Evolutionary conservation across 179 eudicot species (phyloP), one percentile per base, ranked within the genome.

Genomic region (Gypsophila paniculata): DNA sequence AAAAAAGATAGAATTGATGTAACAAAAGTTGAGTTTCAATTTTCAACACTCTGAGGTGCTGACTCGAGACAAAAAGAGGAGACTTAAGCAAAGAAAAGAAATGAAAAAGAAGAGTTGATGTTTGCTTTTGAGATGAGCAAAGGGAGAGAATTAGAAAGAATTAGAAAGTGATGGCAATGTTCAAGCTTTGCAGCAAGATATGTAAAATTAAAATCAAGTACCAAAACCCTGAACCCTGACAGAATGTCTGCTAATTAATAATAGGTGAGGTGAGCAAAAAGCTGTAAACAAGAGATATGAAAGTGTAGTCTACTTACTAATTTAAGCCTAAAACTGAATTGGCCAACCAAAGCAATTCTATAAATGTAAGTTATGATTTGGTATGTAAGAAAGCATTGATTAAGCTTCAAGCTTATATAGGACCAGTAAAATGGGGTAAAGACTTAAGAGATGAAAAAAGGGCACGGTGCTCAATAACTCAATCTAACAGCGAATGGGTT

Each of bases 201-300:
- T n/a, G 65, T 59, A 51, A 49, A 21, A 23, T 7, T 25, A 23
- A 49, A 21, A 23, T 7, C 15, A 23, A 21, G 71, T 74, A 70
- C 74, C 72, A 84, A 79, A 85, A 83, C 82, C 87, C 88, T 79
- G 85, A 86, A 87, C 88, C 90, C 73, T 69, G 13, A 61, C 9
- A 80, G n/a, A 53, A 51, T 61, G 17, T 69, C 39, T 4, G 57
- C 39, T 22, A 53, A 65, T 49, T 48, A 57, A 53, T 19, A 25
- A 46, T 66, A 69, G 65, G 58, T 68, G 72, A 65, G 34, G 55
- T 46, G 64, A 65, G 65, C 64, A 71, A 80, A 82, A 75, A 54
- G 61, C 74, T 75, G 66, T 49, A 72, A 64, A 32, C 23, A 22
- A 72, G 68, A 39, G 54, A 59, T 21, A 25, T 51, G 61, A 66